Percentiles rank a stretch among this genome's conserved stretches.
Evolutionary conservation across 345 rosid species (phyloP).

Genomic region (Pistacia atlantica): DNA sequence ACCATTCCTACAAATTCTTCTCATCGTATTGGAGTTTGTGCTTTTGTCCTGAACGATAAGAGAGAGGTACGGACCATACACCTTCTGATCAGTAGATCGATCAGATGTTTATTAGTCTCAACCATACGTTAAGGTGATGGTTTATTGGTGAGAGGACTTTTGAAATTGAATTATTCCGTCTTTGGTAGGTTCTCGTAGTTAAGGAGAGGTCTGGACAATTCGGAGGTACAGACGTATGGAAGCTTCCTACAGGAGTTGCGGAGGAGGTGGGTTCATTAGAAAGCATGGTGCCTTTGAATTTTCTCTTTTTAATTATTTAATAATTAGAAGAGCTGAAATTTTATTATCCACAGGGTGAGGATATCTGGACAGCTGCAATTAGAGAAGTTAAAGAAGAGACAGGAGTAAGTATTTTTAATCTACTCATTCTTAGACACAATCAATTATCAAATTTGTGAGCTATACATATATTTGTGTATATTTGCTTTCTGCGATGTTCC

Average conservation of each 20-base stretch:
- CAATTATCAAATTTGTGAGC: not conserved
- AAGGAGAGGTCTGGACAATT: constrained; percentile 66
- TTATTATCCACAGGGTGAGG: constrained; percentile 63
- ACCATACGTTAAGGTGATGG: not conserved
- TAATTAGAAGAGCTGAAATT: not conserved
- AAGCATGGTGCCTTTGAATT: too few species aligned
- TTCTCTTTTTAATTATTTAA: not conserved
- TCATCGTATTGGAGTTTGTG: constrained; percentile 72
- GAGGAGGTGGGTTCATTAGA: constrained; percentile 47
- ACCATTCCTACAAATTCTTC: constrained; percentile 69
- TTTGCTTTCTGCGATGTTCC: too few species aligned
- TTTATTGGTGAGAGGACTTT: not conserved
- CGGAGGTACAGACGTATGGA: constrained; percentile 63
- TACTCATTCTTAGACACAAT: not conserved
- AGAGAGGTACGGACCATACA: constrained; percentile 46
- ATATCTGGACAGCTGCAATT: constrained; percentile 56
- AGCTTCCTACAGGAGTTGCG: constrained; percentile 75
- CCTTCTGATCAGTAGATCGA: too few species aligned
- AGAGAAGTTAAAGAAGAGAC: constrained; percentile 95
- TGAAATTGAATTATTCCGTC: not conserved
- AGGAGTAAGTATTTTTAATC: constrained; percentile 49
- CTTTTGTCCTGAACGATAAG: constrained; percentile 54
- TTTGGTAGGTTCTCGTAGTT: constrained; percentile 71
- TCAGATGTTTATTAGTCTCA: too few species aligned
- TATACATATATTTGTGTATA: too few species aligned